phyloP scores from a whole-genome alignment of 148 eudicot species.

The Cornus florida region DNA sequence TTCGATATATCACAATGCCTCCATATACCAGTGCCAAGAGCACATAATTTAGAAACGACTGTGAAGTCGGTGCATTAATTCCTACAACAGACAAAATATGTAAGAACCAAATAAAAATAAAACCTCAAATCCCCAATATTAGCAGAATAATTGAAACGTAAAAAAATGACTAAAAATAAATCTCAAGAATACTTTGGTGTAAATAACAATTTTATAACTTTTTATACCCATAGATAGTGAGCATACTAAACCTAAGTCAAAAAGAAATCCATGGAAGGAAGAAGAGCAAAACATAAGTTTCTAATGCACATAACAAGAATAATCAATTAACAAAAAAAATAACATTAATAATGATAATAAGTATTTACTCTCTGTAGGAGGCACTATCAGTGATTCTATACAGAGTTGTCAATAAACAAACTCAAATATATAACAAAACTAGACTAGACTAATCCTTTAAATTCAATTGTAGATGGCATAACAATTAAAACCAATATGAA shows the following conservation, averaged over 20 bases:
- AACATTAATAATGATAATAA: no score
- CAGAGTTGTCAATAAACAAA: not conserved
- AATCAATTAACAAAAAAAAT: no score
- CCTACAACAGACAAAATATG: slow-evolving; percentile 34
- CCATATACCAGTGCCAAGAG: slow-evolving; percentile 72
- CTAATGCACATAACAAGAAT: no score
- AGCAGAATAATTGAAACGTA: not conserved
- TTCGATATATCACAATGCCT: slow-evolving; percentile 39
- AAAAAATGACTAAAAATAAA: not conserved
- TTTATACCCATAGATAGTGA: no score
- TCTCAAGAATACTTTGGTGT: not conserved
- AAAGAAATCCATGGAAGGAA: not conserved
- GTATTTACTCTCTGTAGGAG: no score
- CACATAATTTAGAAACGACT: slow-evolving; percentile 75
- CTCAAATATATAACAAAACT: no score
- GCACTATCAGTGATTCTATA: not conserved
- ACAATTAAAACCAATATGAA: not conserved
- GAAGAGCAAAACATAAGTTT: not conserved
- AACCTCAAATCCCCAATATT: not conserved
- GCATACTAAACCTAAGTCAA: not conserved
- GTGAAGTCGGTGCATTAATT: slow-evolving; percentile 88
- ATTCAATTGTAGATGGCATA: not conserved
- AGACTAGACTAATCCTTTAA: not conserved
- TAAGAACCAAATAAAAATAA: not conserved
- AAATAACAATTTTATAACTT: not conserved